Base-by-base conservation (phyloP, 2,329 filamentous ascomycete species). In the Aureobasidium namibiae region DNA sequence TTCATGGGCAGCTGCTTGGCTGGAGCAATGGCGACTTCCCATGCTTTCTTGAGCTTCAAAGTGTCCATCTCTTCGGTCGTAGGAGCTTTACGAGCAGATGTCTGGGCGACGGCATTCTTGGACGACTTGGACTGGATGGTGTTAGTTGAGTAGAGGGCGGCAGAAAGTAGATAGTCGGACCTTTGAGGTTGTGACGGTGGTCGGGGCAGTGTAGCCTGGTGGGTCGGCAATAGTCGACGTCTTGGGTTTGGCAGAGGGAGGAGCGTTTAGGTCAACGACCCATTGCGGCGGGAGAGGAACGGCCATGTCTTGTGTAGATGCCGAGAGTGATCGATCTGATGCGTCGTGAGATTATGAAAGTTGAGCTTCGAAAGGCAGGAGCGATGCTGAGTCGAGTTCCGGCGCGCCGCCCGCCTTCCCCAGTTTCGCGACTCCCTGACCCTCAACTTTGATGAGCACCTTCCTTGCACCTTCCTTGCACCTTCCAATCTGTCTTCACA, bases 1-100 rank as follows among this genome's bases (percentile, higher is more conserved):
- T 95, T 97, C 94, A 99, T 99, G 61, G 94, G 94, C 48, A 99
- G 80, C 71, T 88, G 86, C 78, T 99, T 99, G 63, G 94, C 87
- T 0, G 94, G 94, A 2, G 88, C 92, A 49, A 99, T 84, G 42
- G 94, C 92, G 45, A 99, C 83, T 75, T 99, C 94, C 94, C 94
- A 99, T 0, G 94, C 94, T 74, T 99, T 99, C 77, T 99, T 99
- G 67, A 99, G 79, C 80, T 97, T 97, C 63, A 99, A 80, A 23
- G 88, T 91, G 73, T 97, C 92, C 81, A 92, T 96, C 75, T 97
- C 92, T 68, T 88, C 88, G 65, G 86, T 74, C 1, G 88, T 87
- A 33, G 88, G 87, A 61, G 86, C 78, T 67, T 87, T 84, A 66
- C 87, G 84, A 72, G 80, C 64, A 62, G 73, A 69, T 4, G 56